Conservation (phyloP, 2,329 filamentous ascomycete genomes). For the Aphanocladium album region DNA sequence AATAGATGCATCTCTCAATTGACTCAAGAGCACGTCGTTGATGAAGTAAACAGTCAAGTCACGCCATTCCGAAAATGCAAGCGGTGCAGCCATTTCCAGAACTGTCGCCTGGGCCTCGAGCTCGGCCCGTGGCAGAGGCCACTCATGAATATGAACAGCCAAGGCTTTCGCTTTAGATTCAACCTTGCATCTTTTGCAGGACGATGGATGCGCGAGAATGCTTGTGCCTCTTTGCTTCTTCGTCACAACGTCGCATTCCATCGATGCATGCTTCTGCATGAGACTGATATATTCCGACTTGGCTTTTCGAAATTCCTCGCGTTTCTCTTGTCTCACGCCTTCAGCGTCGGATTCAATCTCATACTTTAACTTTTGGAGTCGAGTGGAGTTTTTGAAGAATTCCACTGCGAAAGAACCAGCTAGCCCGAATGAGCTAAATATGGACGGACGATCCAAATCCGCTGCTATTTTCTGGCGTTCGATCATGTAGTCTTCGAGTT, state of each 20-base stretch:
- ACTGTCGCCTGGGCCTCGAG: not conserved
- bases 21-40: not conserved
- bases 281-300: not conserved
- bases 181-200: not conserved
- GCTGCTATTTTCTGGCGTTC: not conserved
- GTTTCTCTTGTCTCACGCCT: not conserved
- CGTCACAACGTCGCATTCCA: not conserved
- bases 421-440: not conserved
- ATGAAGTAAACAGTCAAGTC: not conserved
- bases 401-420: not conserved
- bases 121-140: not conserved
- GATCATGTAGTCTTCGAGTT: not conserved
- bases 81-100: not conserved
- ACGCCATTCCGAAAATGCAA: not conserved
- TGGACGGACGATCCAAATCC: not conserved
- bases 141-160: not conserved
- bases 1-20: not conserved
- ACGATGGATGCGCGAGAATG: not conserved
- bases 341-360: not conserved
- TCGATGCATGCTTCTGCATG: not conserved
- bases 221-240: not conserved
- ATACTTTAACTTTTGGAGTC: not conserved
- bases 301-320: not conserved
- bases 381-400: not conserved
- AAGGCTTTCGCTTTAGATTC: not conserved